Evolutionary conservation across 768 basidiomycete genomes (phyloP), one percentile per base, ranked within the genome.

Genomic region (Boletus rubroflammeus): DNA sequence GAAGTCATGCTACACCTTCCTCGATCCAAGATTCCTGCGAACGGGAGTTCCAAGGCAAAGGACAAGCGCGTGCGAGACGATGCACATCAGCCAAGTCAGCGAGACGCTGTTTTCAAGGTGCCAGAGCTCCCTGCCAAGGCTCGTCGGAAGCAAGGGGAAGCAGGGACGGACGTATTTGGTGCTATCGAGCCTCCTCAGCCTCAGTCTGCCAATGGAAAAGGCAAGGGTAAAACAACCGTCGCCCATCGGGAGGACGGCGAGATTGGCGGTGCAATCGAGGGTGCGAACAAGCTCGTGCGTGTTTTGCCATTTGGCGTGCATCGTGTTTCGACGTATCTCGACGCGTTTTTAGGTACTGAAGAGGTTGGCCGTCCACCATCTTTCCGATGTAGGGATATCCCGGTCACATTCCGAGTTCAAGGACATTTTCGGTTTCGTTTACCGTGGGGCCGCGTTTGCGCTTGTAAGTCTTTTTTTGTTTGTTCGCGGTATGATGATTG

Each of bases 251-350:
- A 44, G 6, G 54, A 63, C 9, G 32, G 32, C 17, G 68, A 64
- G 45, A 56, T 52, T 9, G 66, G 63, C 15, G 57, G 58, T 25
- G 59, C 73, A 51, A 61, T 81, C 39, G 85, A 88, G 70, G 79
- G 74, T 60, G 72, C 75, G 6, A 88, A 87, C 63, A 88, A 84
- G 67, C 77, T 76, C 56, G 86, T 87, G 57, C 61, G 77, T 68
- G 19, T 47, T 21, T 38, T n/a, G 11, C 14, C 44, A 11, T 38
- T 52, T 31, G 42, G 9, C 26, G 13, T 15, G 23, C 19, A n/a
- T 25, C 5, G 23, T 15, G 2, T 28, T 21, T 54, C 15, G 1
- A 26, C 7, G 21, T 28, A 23, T 47, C 19, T 11, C 17, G 23
- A 50, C 17, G 31, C n/a, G n/a, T 3, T n/a, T 26, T 11, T 26